These are phyloP conservation scores for Daucus carota DNA, from an alignment of 129 eudicot species.

Conservation along the genomic window DNA sequence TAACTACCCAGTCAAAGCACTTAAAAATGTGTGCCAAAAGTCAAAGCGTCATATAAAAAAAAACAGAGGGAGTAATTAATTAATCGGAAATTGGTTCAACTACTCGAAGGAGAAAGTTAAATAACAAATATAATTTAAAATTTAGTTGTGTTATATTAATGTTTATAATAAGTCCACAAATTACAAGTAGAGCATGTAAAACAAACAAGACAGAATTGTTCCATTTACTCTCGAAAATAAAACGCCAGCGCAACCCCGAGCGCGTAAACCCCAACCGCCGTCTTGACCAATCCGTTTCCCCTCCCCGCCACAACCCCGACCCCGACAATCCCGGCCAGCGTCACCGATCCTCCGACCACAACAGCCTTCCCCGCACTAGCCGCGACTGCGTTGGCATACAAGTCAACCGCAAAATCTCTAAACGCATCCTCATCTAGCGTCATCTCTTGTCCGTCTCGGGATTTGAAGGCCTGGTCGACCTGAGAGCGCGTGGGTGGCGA, in stretches of 20 bases:
- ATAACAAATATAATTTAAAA: too few species aligned
- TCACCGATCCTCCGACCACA: conserved; percentile 36
- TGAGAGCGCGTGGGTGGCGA: conserved; percentile 56
- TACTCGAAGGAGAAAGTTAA: too few species aligned
- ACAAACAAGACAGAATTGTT: too few species aligned
- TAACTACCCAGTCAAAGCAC: too few species aligned
- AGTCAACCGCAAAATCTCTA: conserved; percentile 39
- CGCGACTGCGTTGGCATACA: conserved; percentile 47
- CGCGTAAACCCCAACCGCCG: conserved; percentile 68
- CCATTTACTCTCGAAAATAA: too few species aligned
- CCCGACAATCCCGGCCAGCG: conserved; percentile 60
- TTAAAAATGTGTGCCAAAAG: too few species aligned
- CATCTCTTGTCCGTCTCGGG: background rate
- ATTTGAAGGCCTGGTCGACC: conserved; percentile 39
- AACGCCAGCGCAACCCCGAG: conserved; percentile 48
- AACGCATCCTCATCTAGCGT: conserved; percentile 36
- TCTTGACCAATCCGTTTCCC: conserved; percentile 38
- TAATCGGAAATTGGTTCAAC: too few species aligned
- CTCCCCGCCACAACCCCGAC: conserved; percentile 42
- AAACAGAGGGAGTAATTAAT: too few species aligned
- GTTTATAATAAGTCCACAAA: too few species aligned
- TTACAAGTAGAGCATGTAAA: too few species aligned
- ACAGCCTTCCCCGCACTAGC: conserved; percentile 37
- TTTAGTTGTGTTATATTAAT: too few species aligned
- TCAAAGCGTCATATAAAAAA: too few species aligned